Evolutionary conservation across 441 rosid genomes (phyloP).

Genomic region (Corymbia calophylla): DNA sequence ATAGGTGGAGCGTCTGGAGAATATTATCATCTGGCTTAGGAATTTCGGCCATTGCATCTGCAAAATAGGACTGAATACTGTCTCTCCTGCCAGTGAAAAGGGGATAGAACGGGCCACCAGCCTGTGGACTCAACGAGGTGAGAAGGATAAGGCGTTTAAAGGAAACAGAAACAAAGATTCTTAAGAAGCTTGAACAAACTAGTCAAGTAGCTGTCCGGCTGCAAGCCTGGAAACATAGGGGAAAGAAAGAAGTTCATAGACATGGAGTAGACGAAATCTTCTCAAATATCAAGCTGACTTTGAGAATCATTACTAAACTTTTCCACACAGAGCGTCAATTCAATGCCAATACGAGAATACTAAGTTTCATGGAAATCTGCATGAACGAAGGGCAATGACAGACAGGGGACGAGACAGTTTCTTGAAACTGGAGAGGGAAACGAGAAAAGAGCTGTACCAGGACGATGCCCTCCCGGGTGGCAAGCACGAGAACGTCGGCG

Average conservation of each 20-base stretch:
- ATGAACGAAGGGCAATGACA: not conserved
- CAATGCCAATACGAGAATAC: not conserved
- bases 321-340: not conserved
- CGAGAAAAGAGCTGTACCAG: constrained; percentile 19
- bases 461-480: constrained; percentile 37
- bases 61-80: constrained; percentile 24
- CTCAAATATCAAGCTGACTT: not conserved
- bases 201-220: not conserved
- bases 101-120: constrained; percentile 47
- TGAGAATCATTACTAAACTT: not conserved
- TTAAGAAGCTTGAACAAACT: not conserved
- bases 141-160: not conserved
- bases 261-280: not conserved
- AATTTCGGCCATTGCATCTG: constrained; percentile 25
- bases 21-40: constrained; percentile 32
- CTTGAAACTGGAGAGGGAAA: not conserved
- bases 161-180: not conserved
- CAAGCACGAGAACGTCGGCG: constrained; percentile 39
- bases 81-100: constrained; percentile 44
- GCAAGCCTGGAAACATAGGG: not conserved
- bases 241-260: not conserved
- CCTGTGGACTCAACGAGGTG: constrained; percentile 9
- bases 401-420: not conserved
- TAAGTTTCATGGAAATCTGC: not conserved
- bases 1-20: constrained; percentile 19